These are phyloP conservation scores for Gillenia trifoliata DNA, from an alignment of 306 rosid species.

Conservation along the genomic window DNA sequence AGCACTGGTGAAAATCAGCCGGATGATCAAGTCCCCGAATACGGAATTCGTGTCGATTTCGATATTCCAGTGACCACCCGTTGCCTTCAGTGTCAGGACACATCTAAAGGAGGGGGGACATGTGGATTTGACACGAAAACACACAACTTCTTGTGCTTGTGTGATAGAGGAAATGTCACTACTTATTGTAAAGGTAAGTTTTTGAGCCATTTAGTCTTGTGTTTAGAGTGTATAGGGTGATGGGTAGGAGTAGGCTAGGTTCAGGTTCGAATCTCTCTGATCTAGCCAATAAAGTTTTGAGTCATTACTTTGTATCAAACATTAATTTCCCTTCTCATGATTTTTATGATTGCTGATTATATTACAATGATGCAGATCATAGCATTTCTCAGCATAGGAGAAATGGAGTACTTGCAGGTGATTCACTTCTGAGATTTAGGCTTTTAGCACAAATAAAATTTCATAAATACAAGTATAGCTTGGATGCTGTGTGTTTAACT, in stretches of 20 bases:
- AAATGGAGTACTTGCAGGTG: slow-evolving; percentile 76
- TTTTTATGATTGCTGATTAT: neutral
- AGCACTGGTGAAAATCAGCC: slow-evolving; percentile 64
- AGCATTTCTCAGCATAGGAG: slow-evolving; percentile 40
- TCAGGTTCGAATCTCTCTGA: neutral
- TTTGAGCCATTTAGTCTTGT: neutral
- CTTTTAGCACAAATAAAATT: neutral
- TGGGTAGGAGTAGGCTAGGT: neutral
- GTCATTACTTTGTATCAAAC: neutral
- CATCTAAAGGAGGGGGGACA: slow-evolving; percentile 69
- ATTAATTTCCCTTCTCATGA: neutral
- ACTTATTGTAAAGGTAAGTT: slow-evolving; percentile 70
- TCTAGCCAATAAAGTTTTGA: neutral
- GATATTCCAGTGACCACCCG: slow-evolving; percentile 68
- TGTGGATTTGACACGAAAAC: slow-evolving; percentile 66
- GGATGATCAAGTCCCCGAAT: slow-evolving; percentile 83
- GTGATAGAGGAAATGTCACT: slow-evolving; percentile 64
- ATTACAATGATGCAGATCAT: slow-evolving; percentile 53
- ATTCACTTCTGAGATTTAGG: neutral
- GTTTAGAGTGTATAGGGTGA: neutral
- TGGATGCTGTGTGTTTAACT: neutral
- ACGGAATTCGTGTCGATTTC: slow-evolving; percentile 78
- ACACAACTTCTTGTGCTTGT: slow-evolving; percentile 62
- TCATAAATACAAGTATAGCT: neutral
- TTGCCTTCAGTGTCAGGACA: slow-evolving; percentile 86